Conservation (phyloP, 352 stramenopile species). For the Albugo laibachii region DNA sequence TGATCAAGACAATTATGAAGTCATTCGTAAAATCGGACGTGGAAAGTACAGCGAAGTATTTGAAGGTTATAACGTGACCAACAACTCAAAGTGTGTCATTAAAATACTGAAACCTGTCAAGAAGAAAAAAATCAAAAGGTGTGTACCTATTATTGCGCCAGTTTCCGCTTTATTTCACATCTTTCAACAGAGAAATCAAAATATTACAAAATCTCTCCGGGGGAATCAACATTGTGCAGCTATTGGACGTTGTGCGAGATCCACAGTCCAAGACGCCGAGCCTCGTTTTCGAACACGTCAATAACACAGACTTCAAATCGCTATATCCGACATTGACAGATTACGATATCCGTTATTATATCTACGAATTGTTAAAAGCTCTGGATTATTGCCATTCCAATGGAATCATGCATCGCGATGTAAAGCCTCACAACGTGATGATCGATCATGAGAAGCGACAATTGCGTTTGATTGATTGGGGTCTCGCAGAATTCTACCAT, state of each 20-base stretch:
- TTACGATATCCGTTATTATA: constrained; percentile 99
- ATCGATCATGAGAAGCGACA: constrained; percentile 98
- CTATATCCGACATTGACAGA: constrained; percentile 97
- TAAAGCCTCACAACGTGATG: constrained; percentile 99
- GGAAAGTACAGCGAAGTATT: constrained; percentile 99
- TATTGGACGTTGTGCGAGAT: constrained; percentile 97
- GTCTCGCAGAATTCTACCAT: constrained; percentile 99
- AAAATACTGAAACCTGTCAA: constrained; percentile 99
- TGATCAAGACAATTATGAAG: constrained; percentile 98
- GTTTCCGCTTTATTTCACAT: neutral
- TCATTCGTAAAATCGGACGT: constrained; percentile 97
- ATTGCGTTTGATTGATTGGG: constrained; percentile 98
- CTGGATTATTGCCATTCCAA: constrained; percentile 99
- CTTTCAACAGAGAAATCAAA: constrained; percentile 87
- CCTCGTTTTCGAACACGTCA: constrained; percentile 97
- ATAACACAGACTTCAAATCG: constrained; percentile 99
- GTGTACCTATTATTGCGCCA: neutral
- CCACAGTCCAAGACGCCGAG: constrained; percentile 96
- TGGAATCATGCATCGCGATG: constrained; percentile 99
- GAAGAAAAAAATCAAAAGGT: constrained; percentile 99
- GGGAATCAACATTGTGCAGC: constrained; percentile 96
- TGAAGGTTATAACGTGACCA: constrained; percentile 93
- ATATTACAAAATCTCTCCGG: constrained; percentile 99
- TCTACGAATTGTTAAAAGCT: constrained; percentile 90
- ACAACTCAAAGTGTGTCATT: constrained; percentile 96